Base-by-base conservation (phyloP, 139 green algal genomes). In the Limnomonas spitsbergensis region DNA sequence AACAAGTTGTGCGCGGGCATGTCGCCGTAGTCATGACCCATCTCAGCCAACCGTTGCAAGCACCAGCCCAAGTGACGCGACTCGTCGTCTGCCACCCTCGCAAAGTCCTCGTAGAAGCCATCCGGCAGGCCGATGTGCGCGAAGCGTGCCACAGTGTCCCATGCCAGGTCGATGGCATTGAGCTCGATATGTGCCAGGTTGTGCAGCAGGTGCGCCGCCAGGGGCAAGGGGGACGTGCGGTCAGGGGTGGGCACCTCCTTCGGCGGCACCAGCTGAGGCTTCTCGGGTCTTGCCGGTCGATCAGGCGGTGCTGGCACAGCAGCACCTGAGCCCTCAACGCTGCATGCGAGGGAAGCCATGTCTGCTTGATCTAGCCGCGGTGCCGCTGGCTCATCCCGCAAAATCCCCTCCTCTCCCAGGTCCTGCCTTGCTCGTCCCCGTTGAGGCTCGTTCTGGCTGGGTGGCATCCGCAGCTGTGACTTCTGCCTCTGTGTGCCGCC, bases 161-260 rank as follows among this genome's bases (percentile, higher is more conserved):
- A 95, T 7, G 93, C 93, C 40, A 97, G 80, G 80, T 97, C 92
- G 6, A 97, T 92, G 6, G 93, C 93, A 71, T 97, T 97, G 37
- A 95, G 84, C 84, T 94, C 91, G 4, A 96, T 88, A 74, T 95
- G 90, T 1, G 91, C 90, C 53, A 96, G 80, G 78, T 92, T 92
- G 86, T 93, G 88, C 39, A 94, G 80, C 82, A 88, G 87, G 84
- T 93, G 52, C 78, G 53, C 35, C 38, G 35, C 68, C 76, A 71
- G 68, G 4, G 68, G 68, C 9, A 80, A 74, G 31, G 1, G 81
- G 78, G 38, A 83, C 77, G 38, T 72, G 77, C 56, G 9, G 35
- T 37, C 66, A 53, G 36, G 72, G 77, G 3, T 32, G 9, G 74
- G 32, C 76, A 85, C 81, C 40, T 85, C 37, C 66, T 86, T 89